Evolutionary conservation across 106 monocot genomes (phyloP).

Genomic region (Dioscorea zingiberensis): DNA sequence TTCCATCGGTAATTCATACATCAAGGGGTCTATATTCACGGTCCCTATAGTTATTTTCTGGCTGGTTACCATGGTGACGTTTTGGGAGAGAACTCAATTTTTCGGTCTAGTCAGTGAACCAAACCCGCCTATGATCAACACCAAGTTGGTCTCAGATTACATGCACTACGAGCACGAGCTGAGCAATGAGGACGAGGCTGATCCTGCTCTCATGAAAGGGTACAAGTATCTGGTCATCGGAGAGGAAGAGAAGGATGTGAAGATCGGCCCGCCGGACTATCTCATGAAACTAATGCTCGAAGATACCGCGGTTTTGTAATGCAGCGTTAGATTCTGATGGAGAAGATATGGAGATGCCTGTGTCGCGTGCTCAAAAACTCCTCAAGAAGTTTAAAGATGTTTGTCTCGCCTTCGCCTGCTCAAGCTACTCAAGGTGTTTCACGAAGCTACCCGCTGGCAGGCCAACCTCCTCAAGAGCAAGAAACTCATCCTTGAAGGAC

Average conservation of each 20-base stretch:
- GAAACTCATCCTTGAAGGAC: conserved; percentile 5
- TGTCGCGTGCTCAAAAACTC: neutral
- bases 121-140: no score
- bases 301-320: neutral
- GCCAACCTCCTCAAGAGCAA: neutral
- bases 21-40: no score
- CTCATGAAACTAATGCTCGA: neutral
- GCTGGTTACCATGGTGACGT: no score
- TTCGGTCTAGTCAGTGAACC: no score
- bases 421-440: conserved; percentile 14
- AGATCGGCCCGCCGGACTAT: neutral
- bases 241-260: neutral
- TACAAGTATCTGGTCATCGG: neutral
- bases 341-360: conserved; percentile 4
- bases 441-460: neutral
- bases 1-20: no score
- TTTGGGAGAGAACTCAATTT: no score
- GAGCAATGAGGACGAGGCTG: no score
- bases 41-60: no score
- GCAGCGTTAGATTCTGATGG: no score
- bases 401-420: conserved; percentile 30
- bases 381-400: conserved; percentile 1
- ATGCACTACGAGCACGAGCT: no score
- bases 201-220: neutral
- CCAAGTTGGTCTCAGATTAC: no score